A percentile compares a stretch with the other conserved stretches of the same genome.
Evolutionary conservation across 345 rosid species (phyloP).

Genomic region (Salix caprea): DNA sequence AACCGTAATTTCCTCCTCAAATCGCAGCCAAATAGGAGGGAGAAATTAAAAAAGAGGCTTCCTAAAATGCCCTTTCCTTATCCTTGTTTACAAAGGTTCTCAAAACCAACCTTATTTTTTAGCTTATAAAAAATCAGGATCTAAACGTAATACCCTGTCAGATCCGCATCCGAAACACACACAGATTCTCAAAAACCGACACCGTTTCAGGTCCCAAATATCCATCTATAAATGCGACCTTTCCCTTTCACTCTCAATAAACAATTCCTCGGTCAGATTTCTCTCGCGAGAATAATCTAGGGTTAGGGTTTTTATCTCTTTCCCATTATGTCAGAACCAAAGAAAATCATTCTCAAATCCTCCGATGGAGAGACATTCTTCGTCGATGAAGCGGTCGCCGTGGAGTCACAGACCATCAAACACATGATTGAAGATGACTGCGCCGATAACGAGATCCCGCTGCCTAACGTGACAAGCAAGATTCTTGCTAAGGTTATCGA

Average conservation of each 20-base stretch:
- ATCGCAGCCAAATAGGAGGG: neutral
- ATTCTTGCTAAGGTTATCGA: slow-evolving; percentile 75
- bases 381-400: slow-evolving; percentile 63
- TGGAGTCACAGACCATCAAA: slow-evolving; percentile 55
- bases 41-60: neutral
- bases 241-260: neutral
- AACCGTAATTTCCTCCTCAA: neutral
- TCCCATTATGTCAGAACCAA: slow-evolving; percentile 11
- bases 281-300: no score
- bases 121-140: neutral
- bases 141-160: neutral
- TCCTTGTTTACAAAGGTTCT: neutral
- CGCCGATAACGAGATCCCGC: slow-evolving; percentile 53
- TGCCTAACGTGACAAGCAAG: slow-evolving; percentile 68
- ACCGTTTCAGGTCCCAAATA: neutral
- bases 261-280: neutral
- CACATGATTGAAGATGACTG: slow-evolving; percentile 67
- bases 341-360: slow-evolving; percentile 42
- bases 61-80: neutral
- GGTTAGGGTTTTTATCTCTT: neutral
- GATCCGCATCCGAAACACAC: neutral
- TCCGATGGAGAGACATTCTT: slow-evolving; percentile 67
- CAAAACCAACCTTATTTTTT: neutral
- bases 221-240: neutral
- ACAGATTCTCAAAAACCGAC: neutral